Percentiles rank a stretch among this genome's conserved stretches.
These are phyloP conservation scores for Phytomonas serpens DNA, from an alignment of 208 protist species.

Conservation along the genomic window DNA sequence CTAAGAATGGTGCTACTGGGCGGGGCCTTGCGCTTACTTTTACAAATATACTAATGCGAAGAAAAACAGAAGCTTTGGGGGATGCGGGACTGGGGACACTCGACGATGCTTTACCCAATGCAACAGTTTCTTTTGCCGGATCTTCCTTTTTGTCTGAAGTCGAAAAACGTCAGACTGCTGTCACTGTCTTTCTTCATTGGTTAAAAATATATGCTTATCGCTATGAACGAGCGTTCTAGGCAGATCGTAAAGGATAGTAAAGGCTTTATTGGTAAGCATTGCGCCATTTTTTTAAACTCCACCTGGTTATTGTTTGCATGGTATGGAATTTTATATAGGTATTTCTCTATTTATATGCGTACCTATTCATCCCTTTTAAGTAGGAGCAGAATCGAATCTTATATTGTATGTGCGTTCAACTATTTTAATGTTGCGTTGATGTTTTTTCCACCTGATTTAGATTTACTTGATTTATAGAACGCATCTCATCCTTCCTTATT, in stretches of 20 bases:
- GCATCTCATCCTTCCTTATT: neutral
- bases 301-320: neutral
- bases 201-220: conserved; percentile 34
- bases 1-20: conserved; percentile 51
- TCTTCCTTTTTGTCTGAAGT: conserved; percentile 29
- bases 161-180: conserved; percentile 32
- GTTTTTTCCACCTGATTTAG: neutral
- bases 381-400: neutral
- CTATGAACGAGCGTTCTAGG: neutral
- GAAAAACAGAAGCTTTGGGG: conserved; percentile 12
- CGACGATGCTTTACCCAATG: neutral
- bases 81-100: neutral
- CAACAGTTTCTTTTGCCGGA: neutral
- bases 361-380: neutral
- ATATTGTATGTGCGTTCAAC: neutral
- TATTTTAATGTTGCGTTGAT: neutral
- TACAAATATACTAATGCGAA: conserved; percentile 49
- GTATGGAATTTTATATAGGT: neutral
- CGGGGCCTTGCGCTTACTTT: conserved; percentile 70
- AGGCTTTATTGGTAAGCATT: neutral
- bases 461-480: neutral
- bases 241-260: neutral
- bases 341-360: neutral
- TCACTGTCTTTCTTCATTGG: conserved; percentile 63
- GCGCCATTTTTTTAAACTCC: neutral